phyloP scores from a whole-genome alignment of 805 yeast genomes.

The Candida sakaeoensis region DNA sequence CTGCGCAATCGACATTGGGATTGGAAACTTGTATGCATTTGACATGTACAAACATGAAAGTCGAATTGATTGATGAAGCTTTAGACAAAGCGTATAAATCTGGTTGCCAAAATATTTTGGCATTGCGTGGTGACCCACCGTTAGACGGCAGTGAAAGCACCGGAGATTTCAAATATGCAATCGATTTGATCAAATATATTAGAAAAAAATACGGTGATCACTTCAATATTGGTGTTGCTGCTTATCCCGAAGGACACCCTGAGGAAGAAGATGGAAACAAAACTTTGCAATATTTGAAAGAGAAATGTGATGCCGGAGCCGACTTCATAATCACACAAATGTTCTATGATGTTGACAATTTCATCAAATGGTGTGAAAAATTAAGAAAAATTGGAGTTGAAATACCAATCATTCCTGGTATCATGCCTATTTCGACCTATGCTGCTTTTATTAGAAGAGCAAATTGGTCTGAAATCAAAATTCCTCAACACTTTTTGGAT shows the following conservation, averaged over 20 bases:
- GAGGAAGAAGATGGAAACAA: constrained; percentile 62
- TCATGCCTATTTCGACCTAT: constrained; percentile 97
- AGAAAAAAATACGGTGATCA: constrained; percentile 75
- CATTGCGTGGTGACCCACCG: constrained; percentile 95
- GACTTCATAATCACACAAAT: constrained; percentile 92
- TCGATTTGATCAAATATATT: constrained; percentile 78
- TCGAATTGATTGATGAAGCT: constrained; percentile 77
- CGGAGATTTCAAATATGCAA: constrained; percentile 86
- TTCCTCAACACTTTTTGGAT: constrained; percentile 71
- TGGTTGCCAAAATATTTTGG: constrained; percentile 94
- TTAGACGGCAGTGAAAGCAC: constrained; percentile 66
- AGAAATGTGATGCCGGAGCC: constrained; percentile 92
- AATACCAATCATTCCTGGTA: constrained; percentile 93
- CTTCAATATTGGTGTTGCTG: constrained; percentile 95
- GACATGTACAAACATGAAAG: constrained; percentile 94
- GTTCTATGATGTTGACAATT: constrained; percentile 91
- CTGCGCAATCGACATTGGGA: constrained; percentile 86
- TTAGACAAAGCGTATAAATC: constrained; percentile 78
- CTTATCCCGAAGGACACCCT: constrained; percentile 96
- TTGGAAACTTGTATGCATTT: constrained; percentile 97
- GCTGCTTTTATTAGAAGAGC: constrained; percentile 91
- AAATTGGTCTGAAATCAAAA: constrained; percentile 81
- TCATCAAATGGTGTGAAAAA: constrained; percentile 74
- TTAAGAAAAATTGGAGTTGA: constrained; percentile 70
- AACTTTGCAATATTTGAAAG: constrained; percentile 61